phyloP scores from a whole-genome alignment of 148 eudicot species.

The Simmondsia chinensis region DNA sequence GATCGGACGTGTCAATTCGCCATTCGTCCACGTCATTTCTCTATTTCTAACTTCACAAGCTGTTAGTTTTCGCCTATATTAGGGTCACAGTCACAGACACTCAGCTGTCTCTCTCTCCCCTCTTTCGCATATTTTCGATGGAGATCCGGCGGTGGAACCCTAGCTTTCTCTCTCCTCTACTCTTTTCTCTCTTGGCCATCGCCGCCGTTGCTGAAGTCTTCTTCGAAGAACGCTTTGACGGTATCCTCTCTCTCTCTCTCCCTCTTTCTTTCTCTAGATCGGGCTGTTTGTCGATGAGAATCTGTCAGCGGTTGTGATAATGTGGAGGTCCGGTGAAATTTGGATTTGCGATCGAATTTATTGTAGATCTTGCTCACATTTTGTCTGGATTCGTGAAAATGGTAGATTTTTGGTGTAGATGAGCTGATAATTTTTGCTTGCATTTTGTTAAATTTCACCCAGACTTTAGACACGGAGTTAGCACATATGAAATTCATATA shows the following conservation, averaged over 20 bases:
- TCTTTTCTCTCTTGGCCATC: conserved; percentile 45
- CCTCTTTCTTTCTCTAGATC: not conserved
- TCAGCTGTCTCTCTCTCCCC: not conserved
- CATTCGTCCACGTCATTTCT: conserved; percentile 23
- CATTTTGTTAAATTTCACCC: no score
- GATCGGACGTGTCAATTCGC: conserved; percentile 7
- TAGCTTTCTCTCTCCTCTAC: conserved; percentile 49
- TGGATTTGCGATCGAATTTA: not conserved
- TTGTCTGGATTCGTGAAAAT: no score
- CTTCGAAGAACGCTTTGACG: conserved; percentile 85
- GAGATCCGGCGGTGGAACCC: conserved; percentile 43
- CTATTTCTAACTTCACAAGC: no score
- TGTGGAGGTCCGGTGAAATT: not conserved
- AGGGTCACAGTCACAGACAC: conserved; percentile 5
- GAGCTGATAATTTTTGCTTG: no score
- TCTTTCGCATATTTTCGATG: conserved; percentile 26
- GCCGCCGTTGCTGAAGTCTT: conserved; percentile 57
- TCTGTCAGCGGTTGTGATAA: not conserved
- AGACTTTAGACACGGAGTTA: no score
- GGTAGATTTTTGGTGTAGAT: no score
- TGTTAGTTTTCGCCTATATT: no score
- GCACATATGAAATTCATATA: no score
- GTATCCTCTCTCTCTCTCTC: conserved; percentile 15
- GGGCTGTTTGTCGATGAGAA: not conserved
- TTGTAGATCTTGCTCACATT: no score